Base-by-base conservation (phyloP, 2,329 filamentous ascomycete species). In the Fusarium sambucinum region DNA sequence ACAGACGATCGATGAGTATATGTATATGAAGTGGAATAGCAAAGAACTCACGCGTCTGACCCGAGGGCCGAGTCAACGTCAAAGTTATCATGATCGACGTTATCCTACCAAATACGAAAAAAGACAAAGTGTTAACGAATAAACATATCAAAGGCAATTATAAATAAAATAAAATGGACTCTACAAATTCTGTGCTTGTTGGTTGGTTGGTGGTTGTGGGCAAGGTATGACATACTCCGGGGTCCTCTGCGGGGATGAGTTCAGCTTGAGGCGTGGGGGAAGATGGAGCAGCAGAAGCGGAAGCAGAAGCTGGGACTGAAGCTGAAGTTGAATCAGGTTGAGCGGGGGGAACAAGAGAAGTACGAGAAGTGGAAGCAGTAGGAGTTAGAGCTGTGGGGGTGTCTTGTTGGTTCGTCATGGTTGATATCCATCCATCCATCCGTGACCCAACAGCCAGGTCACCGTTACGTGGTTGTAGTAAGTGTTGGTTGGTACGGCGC, bases 61-160 rank as follows among this genome's bases (percentile, higher is more conserved):
- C 71, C 71, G 7, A 73, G 60, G 13, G 71, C 50, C 17, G 71
- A 73, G 57, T 73, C 71, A 47, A 63, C 40, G 25, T 73, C 70
- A 55, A 57, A 54, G 23, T 47, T 21, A 35, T 73, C 65, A 35
- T 70, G 17, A 42, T 63, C 47, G 46, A 41, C n/a, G 25, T 30
- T 27, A 52, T 59, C 60, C 56, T 62, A 48, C 48, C 50, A 35
- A 11, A 53, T 19, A 54, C 41, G 30, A 33, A 50, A 30, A 63
- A 59, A 38, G 27, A 41, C 35, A 40, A 21, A 7, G 23, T 32
- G 61, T 64, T 64, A 64, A 64, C 27, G 29, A n/a, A 42, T 19
- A 38, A 45, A 27, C 23, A 21, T 14, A 12, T 38, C 30, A 48
- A 35, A n/a, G 32, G n/a, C 5, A 27, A 19, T 50, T 37, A 21